These are phyloP conservation scores for Penicillium verrucosum DNA, from an alignment of 2,329 filamentous ascomycete genomes.

Conservation along the genomic window DNA sequence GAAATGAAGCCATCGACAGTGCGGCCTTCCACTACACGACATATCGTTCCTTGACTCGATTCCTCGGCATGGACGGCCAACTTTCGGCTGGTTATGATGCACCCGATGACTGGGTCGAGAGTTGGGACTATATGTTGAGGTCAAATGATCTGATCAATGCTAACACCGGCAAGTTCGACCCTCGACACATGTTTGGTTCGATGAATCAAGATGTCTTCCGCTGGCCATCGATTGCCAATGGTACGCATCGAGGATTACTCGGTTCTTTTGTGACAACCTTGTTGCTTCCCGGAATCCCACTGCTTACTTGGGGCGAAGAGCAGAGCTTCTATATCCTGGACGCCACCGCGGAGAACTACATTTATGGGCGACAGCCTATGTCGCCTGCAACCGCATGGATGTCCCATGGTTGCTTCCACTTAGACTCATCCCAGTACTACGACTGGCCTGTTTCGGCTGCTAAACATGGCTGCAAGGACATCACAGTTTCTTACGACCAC, in stretches of 20 bases:
- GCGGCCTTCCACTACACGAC: slow-evolving; percentile 63
- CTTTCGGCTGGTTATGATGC: slow-evolving; percentile 53
- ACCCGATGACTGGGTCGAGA: slow-evolving; percentile 51
- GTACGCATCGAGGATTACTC: slow-evolving; percentile 56
- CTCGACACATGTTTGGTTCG: slow-evolving; percentile 61
- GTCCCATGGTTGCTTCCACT: slow-evolving; percentile 60
- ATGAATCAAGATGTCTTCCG: slow-evolving; percentile 66
- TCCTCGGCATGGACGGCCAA: slow-evolving; percentile 59
- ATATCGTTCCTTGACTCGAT: slow-evolving; percentile 59
- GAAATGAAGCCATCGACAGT: slow-evolving; percentile 55
- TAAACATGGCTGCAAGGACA: slow-evolving; percentile 54
- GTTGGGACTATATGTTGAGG: slow-evolving; percentile 55
- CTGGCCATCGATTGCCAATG: slow-evolving; percentile 57
- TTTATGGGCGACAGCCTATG: slow-evolving; percentile 63
- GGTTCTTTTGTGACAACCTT: slow-evolving; percentile 59
- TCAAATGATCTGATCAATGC: slow-evolving; percentile 60
- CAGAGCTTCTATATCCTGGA: slow-evolving; percentile 63
- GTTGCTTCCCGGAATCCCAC: slow-evolving; percentile 58
- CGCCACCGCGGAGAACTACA: slow-evolving; percentile 62
- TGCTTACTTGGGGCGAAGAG: slow-evolving; percentile 63
- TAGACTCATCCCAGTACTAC: slow-evolving; percentile 56
- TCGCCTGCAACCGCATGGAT: slow-evolving; percentile 60
- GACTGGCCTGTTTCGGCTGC: slow-evolving; percentile 56
- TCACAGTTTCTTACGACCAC: slow-evolving; percentile 57
- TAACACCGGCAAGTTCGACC: slow-evolving; percentile 60